Evolutionary conservation across 139 green algal species (phyloP).

Genomic region (Chlorella sp.): DNA sequence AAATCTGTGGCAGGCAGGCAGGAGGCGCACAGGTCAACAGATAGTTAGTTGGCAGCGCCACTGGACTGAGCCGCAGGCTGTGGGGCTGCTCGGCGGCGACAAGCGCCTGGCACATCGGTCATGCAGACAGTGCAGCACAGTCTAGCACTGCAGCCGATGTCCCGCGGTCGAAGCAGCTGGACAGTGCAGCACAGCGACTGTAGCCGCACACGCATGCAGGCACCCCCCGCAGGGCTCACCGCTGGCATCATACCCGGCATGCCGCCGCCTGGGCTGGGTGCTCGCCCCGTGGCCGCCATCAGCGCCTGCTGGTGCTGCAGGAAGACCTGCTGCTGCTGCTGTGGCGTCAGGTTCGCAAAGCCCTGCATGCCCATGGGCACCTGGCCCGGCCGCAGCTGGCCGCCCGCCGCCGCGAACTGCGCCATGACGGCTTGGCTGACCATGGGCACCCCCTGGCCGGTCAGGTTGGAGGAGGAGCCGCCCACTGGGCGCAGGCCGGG

Average conservation of each 20-base stretch:
- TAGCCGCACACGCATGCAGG: too few relatives aligned
- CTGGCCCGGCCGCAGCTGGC: background rate
- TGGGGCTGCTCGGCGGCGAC: too few relatives aligned
- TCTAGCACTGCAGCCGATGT: too few relatives aligned
- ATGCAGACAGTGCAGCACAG: too few relatives aligned
- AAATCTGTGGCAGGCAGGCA: too few relatives aligned
- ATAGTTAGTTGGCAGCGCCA: background rate
- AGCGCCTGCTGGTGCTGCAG: background rate
- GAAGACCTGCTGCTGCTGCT: slow-evolving; percentile 2
- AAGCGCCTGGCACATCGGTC: too few relatives aligned
- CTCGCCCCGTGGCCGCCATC: background rate
- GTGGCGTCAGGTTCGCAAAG: background rate
- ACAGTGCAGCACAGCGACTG: too few relatives aligned
- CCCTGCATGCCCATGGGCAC: background rate
- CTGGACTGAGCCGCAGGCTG: too few relatives aligned
- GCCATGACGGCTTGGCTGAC: background rate
- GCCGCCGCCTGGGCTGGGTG: background rate
- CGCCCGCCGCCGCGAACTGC: background rate
- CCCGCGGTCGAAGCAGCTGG: too few relatives aligned
- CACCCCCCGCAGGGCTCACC: too few relatives aligned
- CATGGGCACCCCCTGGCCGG: background rate
- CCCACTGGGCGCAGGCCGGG: background rate
- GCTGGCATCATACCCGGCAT: background rate
- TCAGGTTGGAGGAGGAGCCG: background rate
- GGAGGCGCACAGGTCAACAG: too few relatives aligned